Evolutionary conservation across 192 early-diverging fungal genomes (phyloP).

Genomic region (Rhizophagus clarus): DNA sequence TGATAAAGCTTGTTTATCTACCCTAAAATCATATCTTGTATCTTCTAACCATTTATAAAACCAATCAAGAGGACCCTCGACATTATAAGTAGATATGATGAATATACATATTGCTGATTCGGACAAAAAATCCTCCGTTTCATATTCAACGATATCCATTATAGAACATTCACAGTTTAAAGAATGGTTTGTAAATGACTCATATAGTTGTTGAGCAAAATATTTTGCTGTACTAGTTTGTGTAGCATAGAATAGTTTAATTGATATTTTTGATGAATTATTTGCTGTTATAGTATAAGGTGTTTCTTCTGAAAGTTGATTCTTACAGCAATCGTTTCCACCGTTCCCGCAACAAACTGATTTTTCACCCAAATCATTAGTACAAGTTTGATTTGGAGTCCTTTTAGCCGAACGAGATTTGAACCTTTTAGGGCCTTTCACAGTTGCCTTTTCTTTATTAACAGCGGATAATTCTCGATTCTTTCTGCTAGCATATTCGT

Average conservation of each 20-base stretch:
- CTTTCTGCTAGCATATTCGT: background rate
- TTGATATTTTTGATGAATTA: background rate
- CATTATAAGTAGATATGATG: constrained; percentile 66
- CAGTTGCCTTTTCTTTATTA: background rate
- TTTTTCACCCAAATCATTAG: background rate
- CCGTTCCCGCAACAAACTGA: background rate
- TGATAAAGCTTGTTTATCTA: constrained; percentile 52
- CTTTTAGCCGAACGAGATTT: background rate
- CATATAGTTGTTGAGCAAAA: constrained; percentile 48
- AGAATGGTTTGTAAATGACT: constrained; percentile 33
- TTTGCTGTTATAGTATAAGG: background rate
- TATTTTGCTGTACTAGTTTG: constrained; percentile 59
- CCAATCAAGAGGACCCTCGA: constrained; percentile 71
- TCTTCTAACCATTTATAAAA: constrained; percentile 68
- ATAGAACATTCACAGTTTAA: constrained; percentile 36
- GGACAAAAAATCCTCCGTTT: constrained; percentile 61
- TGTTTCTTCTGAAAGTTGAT: background rate
- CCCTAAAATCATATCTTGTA: constrained; percentile 61
- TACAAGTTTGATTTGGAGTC: background rate
- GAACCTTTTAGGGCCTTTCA: background rate
- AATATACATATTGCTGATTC: constrained; percentile 61
- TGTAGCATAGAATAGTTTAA: constrained; percentile 62
- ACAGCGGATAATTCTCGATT: background rate
- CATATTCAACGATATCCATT: constrained; percentile 64
- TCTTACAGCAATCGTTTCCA: background rate